These are phyloP conservation scores for Parietaria judaica DNA, from an alignment of 306 rosid species.

Conservation along the genomic window DNA sequence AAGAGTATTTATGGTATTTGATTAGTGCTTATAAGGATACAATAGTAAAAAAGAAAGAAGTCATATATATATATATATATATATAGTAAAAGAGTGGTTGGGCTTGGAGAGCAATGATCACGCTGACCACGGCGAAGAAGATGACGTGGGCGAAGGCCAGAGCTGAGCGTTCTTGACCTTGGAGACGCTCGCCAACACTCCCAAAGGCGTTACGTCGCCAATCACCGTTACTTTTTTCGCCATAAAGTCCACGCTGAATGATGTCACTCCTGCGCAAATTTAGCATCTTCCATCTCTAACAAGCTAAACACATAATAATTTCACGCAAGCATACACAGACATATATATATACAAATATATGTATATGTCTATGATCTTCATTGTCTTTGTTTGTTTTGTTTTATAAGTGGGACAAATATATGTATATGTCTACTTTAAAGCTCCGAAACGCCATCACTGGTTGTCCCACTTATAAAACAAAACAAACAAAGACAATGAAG, in stretches of 20 bases:
- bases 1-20: too few species aligned
- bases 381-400: not conserved
- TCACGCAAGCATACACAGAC: not conserved
- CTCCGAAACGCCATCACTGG: too few species aligned
- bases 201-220: slow-evolving; percentile 67
- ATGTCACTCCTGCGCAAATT: slow-evolving; percentile 65
- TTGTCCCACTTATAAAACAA: not conserved
- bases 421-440: too few species aligned
- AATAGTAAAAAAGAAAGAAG: too few species aligned
- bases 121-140: slow-evolving; percentile 39
- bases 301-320: not conserved
- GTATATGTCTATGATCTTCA: not conserved
- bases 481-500: not conserved
- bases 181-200: slow-evolving; percentile 62
- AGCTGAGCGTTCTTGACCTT: slow-evolving; percentile 83
- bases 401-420: not conserved
- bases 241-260: slow-evolving; percentile 62
- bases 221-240: slow-evolving; percentile 71
- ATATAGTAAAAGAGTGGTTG: slow-evolving; percentile 3
- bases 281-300: not conserved
- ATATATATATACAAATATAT: not conserved
- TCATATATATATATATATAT: slow-evolving; percentile 6
- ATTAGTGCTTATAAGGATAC: too few species aligned
- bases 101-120: slow-evolving; percentile 5
- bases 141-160: slow-evolving; percentile 48